Evolutionary conservation across 2,329 filamentous ascomycete genomes (phyloP).

Genomic region (Dothideomycetidae sp.): DNA sequence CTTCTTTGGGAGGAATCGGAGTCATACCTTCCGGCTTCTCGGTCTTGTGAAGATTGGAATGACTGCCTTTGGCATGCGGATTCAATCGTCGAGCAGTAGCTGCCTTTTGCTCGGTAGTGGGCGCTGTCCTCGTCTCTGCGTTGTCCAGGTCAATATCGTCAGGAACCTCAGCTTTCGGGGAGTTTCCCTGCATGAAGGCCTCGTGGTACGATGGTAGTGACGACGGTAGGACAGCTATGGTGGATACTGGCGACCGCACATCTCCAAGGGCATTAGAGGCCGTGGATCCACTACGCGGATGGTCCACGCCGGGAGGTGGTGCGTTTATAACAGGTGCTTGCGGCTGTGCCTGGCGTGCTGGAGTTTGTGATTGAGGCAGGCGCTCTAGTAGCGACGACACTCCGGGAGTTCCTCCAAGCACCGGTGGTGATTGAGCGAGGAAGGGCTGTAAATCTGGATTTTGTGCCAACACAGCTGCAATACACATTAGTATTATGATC

Average conservation of each 20-base stretch:
- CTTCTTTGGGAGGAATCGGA: slow-evolving; percentile 31
- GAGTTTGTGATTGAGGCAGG: slow-evolving; percentile 23
- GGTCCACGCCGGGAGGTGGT: slow-evolving; percentile 20
- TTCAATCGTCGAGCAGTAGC: slow-evolving; percentile 70
- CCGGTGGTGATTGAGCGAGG: slow-evolving; percentile 42
- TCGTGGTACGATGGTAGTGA: slow-evolving; percentile 83
- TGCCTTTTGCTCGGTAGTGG: slow-evolving; percentile 53
- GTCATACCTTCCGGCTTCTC: slow-evolving; percentile 41
- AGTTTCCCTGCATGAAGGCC: slow-evolving; percentile 65
- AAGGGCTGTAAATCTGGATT: slow-evolving; percentile 39
- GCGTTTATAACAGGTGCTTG: slow-evolving; percentile 12
- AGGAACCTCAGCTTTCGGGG: slow-evolving; percentile 22
- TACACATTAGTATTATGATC: too few species aligned
- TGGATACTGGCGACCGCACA: slow-evolving; percentile 44
- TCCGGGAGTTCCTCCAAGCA: slow-evolving; percentile 24
- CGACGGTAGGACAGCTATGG: slow-evolving; percentile 81
- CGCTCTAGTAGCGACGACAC: slow-evolving; percentile 18
- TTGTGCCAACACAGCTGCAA: slow-evolving; percentile 39
- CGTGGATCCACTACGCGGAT: slow-evolving; percentile 31
- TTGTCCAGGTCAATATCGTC: slow-evolving; percentile 36
- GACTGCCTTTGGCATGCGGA: slow-evolving; percentile 58
- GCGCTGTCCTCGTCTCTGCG: slow-evolving; percentile 31
- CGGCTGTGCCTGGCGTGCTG: slow-evolving; percentile 20
- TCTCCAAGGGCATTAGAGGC: slow-evolving; percentile 25
- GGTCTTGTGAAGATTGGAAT: slow-evolving; percentile 14